phyloP scores from a whole-genome alignment of 1,284 basidiomycete species.

The Coniferiporia sulphurascens region DNA sequence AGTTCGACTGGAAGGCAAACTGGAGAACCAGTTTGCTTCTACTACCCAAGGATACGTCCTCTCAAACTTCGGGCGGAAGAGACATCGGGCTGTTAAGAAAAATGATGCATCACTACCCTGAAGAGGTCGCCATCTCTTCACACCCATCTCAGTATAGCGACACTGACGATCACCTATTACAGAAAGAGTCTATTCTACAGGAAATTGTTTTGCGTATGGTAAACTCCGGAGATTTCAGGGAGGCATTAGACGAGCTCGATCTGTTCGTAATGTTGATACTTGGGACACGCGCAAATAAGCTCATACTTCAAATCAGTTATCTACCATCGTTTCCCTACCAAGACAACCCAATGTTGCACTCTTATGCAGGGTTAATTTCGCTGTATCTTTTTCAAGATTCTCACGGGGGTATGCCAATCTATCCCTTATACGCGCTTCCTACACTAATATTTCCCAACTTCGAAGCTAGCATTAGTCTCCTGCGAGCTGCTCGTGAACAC shows the following conservation, averaged over 20 bases:
- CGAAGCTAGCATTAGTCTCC: conserved; percentile 30
- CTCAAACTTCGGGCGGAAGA: conserved; percentile 9
- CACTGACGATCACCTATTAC: conserved; percentile 10
- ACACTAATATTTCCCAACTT: not conserved
- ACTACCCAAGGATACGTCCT: conserved; percentile 34
- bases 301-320: conserved; percentile 47
- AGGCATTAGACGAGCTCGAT: conserved; percentile 81
- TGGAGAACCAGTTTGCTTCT: conserved; percentile 71
- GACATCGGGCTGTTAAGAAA: conserved; percentile 22
- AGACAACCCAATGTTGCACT: conserved; percentile 72
- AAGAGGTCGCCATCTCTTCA: conserved; percentile 42
- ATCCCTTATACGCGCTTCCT: not conserved
- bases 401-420: not conserved
- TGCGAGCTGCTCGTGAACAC: conserved; percentile 59
- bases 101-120: conserved; percentile 63
- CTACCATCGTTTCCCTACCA: conserved; percentile 82
- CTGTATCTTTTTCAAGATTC: conserved; percentile 49
- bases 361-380: conserved; percentile 75
- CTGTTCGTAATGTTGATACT: conserved; percentile 46
- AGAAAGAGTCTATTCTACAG: conserved; percentile 72
- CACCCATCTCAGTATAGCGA: not conserved
- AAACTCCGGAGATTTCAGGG: conserved; percentile 47
- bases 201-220: conserved; percentile 72
- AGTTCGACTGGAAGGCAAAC: conserved; percentile 70
- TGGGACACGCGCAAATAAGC: not conserved